These are phyloP conservation scores for Monilinia fructicola DNA, from an alignment of 2,329 filamentous ascomycete genomes.

Conservation along the genomic window DNA sequence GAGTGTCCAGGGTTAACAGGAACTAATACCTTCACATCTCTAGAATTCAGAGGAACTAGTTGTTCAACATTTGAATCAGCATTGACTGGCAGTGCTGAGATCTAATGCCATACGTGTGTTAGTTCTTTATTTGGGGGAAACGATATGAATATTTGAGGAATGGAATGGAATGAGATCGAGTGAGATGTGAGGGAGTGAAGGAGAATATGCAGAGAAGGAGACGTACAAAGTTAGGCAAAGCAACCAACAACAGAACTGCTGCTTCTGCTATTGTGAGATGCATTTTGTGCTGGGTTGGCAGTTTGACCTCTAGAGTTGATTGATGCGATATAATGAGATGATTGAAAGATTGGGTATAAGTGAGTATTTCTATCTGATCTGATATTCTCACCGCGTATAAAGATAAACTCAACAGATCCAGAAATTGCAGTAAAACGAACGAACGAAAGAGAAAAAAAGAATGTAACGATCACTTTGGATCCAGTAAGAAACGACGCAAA, in stretches of 20 bases:
- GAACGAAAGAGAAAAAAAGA: not conserved
- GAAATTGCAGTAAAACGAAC: not conserved
- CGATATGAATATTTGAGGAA: too few species aligned
- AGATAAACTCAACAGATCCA: too few species aligned
- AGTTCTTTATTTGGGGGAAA: not conserved
- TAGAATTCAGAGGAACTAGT: not conserved
- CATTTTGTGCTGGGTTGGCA: not conserved
- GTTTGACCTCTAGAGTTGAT: too few species aligned
- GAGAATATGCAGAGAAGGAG: too few species aligned
- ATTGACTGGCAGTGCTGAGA: conserved; percentile 9
- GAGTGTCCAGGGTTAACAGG: not conserved
- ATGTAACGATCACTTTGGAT: not conserved
- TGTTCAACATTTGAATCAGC: not conserved
- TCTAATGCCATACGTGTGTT: not conserved
- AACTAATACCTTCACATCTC: not conserved
- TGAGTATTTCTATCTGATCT: not conserved
- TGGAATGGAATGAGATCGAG: too few species aligned
- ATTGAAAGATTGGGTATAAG: too few species aligned
- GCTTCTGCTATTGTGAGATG: conserved; percentile 10
- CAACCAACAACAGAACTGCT: conserved; percentile 1
- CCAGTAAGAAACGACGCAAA: not conserved
- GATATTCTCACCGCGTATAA: too few species aligned
- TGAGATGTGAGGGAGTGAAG: too few species aligned
- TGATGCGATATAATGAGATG: not conserved
- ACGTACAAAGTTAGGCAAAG: conserved; percentile 6